These are phyloP conservation scores for Dispira parvispora DNA, from an alignment of 192 early-diverging fungal species.

Conservation along the genomic window DNA sequence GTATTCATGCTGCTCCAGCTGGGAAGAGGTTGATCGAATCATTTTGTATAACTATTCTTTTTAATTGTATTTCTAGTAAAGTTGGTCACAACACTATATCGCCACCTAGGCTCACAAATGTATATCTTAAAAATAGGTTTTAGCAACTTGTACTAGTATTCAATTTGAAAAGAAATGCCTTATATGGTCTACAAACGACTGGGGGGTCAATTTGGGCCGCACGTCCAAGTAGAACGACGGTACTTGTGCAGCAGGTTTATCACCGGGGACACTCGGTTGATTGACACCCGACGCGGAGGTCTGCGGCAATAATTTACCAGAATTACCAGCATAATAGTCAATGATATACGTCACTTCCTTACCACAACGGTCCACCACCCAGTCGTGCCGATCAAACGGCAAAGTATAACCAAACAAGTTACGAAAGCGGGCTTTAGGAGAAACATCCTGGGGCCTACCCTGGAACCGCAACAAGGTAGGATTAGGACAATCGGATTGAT, in stretches of 20 bases:
- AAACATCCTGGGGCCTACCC: conserved; percentile 19
- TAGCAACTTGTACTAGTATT: too few species aligned
- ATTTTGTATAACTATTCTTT: too few species aligned
- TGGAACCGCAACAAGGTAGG: conserved; percentile 27
- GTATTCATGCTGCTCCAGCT: too few species aligned
- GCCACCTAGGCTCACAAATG: too few species aligned
- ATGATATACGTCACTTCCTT: conserved; percentile 74
- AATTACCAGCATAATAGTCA: conserved; percentile 73
- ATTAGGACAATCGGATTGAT: conserved; percentile 14
- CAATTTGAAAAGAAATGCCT: conserved; percentile 13
- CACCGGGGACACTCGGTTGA: too few species aligned
- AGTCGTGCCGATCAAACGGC: conserved; percentile 91
- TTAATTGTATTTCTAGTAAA: too few species aligned
- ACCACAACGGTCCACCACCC: conserved; percentile 85
- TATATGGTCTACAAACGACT: conserved; percentile 18
- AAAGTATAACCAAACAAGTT: conserved; percentile 31
- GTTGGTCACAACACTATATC: too few species aligned
- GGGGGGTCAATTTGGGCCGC: conserved; percentile 50
- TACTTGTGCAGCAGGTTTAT: too few species aligned
- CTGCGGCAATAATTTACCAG: conserved; percentile 24
- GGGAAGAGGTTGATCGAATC: too few species aligned
- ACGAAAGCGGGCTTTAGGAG: conserved; percentile 22
- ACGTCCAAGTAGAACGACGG: conserved; percentile 77
- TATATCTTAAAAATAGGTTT: too few species aligned
- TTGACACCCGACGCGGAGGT: conserved; percentile 15